phyloP scores from a whole-genome alignment of 2,329 filamentous ascomycete genomes.

The Pseudogymnoascus sp. region DNA sequence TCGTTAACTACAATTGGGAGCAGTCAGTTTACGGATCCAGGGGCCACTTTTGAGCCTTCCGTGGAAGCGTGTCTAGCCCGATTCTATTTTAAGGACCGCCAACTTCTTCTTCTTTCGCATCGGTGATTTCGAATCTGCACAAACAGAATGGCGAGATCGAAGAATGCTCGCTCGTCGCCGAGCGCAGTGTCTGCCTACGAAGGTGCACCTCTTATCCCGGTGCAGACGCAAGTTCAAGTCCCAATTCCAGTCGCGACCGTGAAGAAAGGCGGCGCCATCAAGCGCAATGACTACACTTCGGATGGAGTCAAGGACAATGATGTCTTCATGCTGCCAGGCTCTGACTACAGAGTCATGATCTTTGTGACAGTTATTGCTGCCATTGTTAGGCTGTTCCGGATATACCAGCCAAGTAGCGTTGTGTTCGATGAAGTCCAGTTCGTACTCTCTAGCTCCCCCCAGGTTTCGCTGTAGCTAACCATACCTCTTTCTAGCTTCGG shows the following conservation, averaged over 20 bases:
- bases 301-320: slow-evolving; percentile 83
- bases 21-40: neutral
- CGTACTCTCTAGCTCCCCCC: slow-evolving; percentile 33
- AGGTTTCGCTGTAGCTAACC: slow-evolving; percentile 16
- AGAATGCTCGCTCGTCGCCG: slow-evolving; percentile 9
- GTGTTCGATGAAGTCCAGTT: slow-evolving; percentile 99
- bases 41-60: neutral
- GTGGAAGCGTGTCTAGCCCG: slow-evolving; percentile 6
- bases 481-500: slow-evolving; percentile 61
- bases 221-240: neutral
- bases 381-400: slow-evolving; percentile 81
- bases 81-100: slow-evolving; percentile 1
- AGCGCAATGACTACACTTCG: slow-evolving; percentile 56
- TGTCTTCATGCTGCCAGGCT: slow-evolving; percentile 74
- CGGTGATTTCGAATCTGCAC: neutral
- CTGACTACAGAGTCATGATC: slow-evolving; percentile 73
- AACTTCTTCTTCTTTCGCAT: neutral
- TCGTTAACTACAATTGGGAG: slow-evolving; percentile 9
- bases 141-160: slow-evolving; percentile 6
- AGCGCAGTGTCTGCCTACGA: neutral
- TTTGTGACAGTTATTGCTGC: slow-evolving; percentile 67
- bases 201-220: neutral
- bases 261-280: slow-evolving; percentile 15
- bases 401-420: slow-evolving; percentile 92
- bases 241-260: neutral